Base-by-base conservation (phyloP, 2,329 filamentous ascomycete genomes). In the Metarhizium brunneum region DNA sequence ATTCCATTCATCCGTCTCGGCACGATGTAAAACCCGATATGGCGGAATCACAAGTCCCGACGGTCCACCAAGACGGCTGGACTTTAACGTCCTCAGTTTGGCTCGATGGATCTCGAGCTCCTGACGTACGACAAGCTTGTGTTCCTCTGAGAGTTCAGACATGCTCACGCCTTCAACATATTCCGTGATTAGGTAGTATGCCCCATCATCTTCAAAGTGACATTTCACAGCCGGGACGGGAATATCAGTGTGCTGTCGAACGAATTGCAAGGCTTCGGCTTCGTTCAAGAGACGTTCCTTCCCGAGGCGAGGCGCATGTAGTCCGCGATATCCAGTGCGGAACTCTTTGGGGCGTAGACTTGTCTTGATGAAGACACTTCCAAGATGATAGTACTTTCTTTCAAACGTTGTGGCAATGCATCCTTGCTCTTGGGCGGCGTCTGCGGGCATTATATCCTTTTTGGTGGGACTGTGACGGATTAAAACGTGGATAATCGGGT, bases 311-410 rank as follows among this genome's bases (percentile, higher is more conserved):
- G 68, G 68, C 11, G 68, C 58, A 54, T 67, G 59, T 40, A 66
- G 59, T 10, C 63, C 64, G n/a, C 60, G 58, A 56, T 59, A 61
- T 6, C 63, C 63, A 11, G 59, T 64, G 30, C 61, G 61, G 50
- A 65, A 69, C 56, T 71, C 68, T 25, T 20, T 54, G 2, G 65
- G 64, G 11, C 66, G 62, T 14, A 70, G 60, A 49, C 57, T 68
- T 32, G 65, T 61, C 54, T 70, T 71, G 55, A 69, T 64, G 47
- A 25, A 25, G 66, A 61, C 57, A 16, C 53, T 53, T n/a, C 58
- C 65, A 32, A 58, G 57, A 20, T 62, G 62, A 52, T 66, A 68
- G 49, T 68, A 66, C 57, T 67, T 67, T 50, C 65, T 60, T 54
- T 68, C 66, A 52, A 60, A 60, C 20, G 62, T 64, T 45, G 60